Evolutionary conservation across 371 early-diverging fungal genomes (phyloP), one percentile per base, ranked within the genome.

Genomic region (Saksenaea vasiformis): DNA sequence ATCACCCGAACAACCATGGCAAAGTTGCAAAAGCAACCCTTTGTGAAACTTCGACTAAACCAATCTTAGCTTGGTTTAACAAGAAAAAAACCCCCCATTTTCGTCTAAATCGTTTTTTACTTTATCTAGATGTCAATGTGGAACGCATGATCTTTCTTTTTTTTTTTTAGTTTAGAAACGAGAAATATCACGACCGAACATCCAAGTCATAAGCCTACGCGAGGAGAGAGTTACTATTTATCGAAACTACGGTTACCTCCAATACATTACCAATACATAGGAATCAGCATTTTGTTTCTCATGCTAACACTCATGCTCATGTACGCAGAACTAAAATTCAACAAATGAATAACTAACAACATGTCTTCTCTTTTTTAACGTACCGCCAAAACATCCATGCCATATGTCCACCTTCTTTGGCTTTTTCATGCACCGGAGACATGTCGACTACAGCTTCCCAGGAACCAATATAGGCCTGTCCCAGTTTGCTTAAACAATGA

Each of bases 311-410:
- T 84, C 87, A 87, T 87, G 39, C 90, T 88, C 66, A 91, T 77
- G 72, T 94, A 94, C 13, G 90, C 86, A 26, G 87, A 87, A 58
- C 67, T 67, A 34, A 17, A 9, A 54, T 28, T 51, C 3, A 26
- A 2, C 1, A 15, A 15, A 54, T 55, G 5, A 61, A 31, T 15
- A 56, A n/a, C 17, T 22, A 43, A 22, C 17, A 31, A 34, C 38
- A 8, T 17, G 28, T 22, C 27, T 41, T 28, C 31, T 2, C n/a
- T n/a, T n/a, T n/a, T n/a, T n/a, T n/a, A n/a, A 8, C 53, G 44
- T 62, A 67, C 63, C 94, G 73, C 94, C 94, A 94, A 60, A 93
- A 82, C 56, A 83, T 63, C 92, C 86, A 92, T 13, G 88, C 90
- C 59, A 86, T 60, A 41, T 58, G 76, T 24, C 84, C 87, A 11